Evolutionary conservation across 805 yeast genomes (phyloP).

Genomic region (Torulaspora gathmanii): DNA sequence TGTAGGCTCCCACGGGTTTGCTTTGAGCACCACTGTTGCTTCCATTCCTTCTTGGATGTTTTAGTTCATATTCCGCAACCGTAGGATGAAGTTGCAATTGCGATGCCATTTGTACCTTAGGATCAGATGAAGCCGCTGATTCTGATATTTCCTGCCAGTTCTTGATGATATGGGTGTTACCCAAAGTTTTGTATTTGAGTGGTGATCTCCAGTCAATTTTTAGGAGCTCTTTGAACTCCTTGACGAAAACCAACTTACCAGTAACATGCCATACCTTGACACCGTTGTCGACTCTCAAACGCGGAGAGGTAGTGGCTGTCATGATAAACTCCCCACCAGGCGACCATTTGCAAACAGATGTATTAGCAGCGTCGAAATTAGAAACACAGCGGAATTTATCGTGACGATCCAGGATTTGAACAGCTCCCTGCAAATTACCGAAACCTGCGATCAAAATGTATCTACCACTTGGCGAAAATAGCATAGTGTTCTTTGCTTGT

Average conservation of each 20-base stretch:
- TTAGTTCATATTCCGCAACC: slow-evolving; percentile 51
- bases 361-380: slow-evolving; percentile 85
- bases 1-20: slow-evolving; percentile 83
- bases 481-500: slow-evolving; percentile 81
- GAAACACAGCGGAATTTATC: slow-evolving; percentile 75
- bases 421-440: slow-evolving; percentile 95
- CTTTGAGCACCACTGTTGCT: slow-evolving; percentile 31
- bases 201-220: slow-evolving; percentile 79
- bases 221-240: slow-evolving; percentile 76
- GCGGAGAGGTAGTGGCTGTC: slow-evolving; percentile 96
- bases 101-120: slow-evolving; percentile 40
- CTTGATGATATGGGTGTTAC: slow-evolving; percentile 34
- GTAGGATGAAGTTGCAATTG: slow-evolving; percentile 68
- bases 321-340: slow-evolving; percentile 92
- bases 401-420: slow-evolving; percentile 90
- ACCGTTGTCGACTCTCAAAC: slow-evolving; percentile 95
- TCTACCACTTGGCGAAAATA: slow-evolving; percentile 91
- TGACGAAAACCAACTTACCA: slow-evolving; percentile 73
- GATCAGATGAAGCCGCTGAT: slow-evolving; percentile 46
- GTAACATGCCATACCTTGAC: slow-evolving; percentile 88
- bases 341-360: slow-evolving; percentile 96
- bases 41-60: slow-evolving; percentile 35
- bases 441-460: slow-evolving; percentile 93
- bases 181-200: slow-evolving; percentile 27
- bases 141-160: slow-evolving; percentile 18